A percentile compares a stretch with the other conserved stretches of the same genome.
Conservation (phyloP, 1,284 basidiomycete species). For the Apiotrichum sp. region DNA sequence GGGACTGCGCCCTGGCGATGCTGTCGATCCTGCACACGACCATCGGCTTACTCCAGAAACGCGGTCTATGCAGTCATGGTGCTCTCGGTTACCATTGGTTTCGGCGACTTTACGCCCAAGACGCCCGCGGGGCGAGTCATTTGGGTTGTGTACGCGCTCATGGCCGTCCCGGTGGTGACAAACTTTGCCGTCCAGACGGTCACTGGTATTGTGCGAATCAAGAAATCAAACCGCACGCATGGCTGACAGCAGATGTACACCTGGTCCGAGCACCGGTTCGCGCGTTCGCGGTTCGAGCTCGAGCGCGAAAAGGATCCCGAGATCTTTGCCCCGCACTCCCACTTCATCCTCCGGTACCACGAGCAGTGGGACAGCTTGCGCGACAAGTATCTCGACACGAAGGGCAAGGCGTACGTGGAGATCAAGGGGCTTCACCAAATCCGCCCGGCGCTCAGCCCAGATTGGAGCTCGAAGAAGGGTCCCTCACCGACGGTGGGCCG, state of each 20-base stretch:
- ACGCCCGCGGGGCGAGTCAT: conserved; percentile 39
- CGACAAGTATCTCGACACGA: conserved; percentile 8
- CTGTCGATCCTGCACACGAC: too few species aligned
- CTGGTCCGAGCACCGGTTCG: conserved; percentile 14
- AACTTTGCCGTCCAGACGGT: conserved; percentile 50
- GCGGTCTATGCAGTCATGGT: conserved; percentile 36
- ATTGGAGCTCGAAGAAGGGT: background rate
- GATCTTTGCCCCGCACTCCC: conserved; percentile 40
- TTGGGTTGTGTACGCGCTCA: conserved; percentile 47
- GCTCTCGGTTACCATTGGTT: conserved; percentile 44
- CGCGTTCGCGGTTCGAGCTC: conserved; percentile 5
- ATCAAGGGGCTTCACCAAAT: background rate
- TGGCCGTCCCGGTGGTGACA: conserved; percentile 49
- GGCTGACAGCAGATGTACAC: conserved; percentile 13
- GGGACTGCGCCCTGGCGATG: background rate
- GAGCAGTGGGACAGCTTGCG: conserved; percentile 27
- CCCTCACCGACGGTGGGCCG: too few species aligned
- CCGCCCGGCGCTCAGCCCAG: background rate
- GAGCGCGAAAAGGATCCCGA: conserved; percentile 24
- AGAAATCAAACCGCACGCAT: background rate
- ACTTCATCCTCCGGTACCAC: conserved; percentile 35
- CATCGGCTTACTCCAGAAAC: conserved; percentile 14
- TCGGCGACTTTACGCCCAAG: conserved; percentile 39
- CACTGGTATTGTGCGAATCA: conserved; percentile 38
- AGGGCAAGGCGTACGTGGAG: conserved; percentile 1